A percentile compares a stretch with the other conserved stretches of the same genome.
Conservation (phyloP, 495 filamentous ascomycete species). For the Penicillium ochrochloron region DNA sequence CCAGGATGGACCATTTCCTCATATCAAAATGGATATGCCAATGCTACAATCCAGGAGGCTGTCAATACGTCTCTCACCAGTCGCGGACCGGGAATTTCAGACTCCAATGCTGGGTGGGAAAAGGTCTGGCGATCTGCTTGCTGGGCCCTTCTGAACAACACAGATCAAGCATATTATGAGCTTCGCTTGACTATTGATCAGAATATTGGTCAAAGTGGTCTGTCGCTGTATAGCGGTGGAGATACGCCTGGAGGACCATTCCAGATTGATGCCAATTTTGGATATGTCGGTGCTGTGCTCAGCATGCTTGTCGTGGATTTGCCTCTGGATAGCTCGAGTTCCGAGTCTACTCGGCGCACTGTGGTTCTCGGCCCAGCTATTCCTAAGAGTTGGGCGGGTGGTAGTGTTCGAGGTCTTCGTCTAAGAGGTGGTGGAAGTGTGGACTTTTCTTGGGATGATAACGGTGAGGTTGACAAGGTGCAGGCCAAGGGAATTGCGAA, state of each 20-base stretch:
- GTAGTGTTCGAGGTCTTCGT: slow-evolving; percentile 40
- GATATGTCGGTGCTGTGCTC: slow-evolving; percentile 48
- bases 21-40: slow-evolving; percentile 17
- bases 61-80: slow-evolving; percentile 45
- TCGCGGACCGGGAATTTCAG: slow-evolving; percentile 44
- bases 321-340: slow-evolving; percentile 29
- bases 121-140: slow-evolving; percentile 60
- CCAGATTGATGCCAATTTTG: slow-evolving; percentile 63
- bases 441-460: slow-evolving; percentile 43
- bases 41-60: slow-evolving; percentile 27
- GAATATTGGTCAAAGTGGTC: slow-evolving; percentile 54
- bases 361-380: slow-evolving; percentile 51
- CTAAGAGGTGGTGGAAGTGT: slow-evolving; percentile 46
- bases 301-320: slow-evolving; percentile 51
- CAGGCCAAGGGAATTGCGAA: slow-evolving; percentile 1
- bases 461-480: slow-evolving; percentile 25
- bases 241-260: slow-evolving; percentile 37
- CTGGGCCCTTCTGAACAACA: slow-evolving; percentile 56
- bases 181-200: slow-evolving; percentile 42
- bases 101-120: slow-evolving; percentile 58
- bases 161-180: slow-evolving; percentile 49
- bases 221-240: slow-evolving; percentile 49
- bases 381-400: slow-evolving; percentile 41
- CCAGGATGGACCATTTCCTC: slow-evolving; percentile 42
- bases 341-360: slow-evolving; percentile 10